Evolutionary conservation across 345 rosid genomes (phyloP).

Genomic region (Aurinia saxatilis): DNA sequence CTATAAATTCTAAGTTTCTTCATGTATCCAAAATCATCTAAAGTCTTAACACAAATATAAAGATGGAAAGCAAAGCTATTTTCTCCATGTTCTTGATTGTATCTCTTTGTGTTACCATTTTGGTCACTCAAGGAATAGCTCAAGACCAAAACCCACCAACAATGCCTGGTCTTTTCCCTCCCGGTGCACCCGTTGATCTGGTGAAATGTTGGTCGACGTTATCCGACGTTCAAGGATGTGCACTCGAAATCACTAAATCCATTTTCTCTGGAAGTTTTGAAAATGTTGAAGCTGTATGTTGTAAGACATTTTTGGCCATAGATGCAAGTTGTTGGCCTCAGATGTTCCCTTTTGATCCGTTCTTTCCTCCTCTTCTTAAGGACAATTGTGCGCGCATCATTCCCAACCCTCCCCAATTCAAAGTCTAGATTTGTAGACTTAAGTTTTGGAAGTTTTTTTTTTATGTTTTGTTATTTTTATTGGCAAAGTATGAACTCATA

Average conservation of each 20-base stretch:
- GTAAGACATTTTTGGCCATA: neutral
- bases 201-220: conserved; percentile 5
- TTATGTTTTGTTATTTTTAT: too few species aligned
- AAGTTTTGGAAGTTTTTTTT: too few species aligned
- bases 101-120: neutral
- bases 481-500: too few species aligned
- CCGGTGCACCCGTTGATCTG: neutral
- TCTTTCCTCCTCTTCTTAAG: neutral
- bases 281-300: neutral
- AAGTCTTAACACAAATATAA: too few species aligned
- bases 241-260: neutral
- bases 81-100: neutral
- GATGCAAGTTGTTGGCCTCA: conserved; percentile 5
- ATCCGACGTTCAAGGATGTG: neutral
- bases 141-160: neutral
- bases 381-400: neutral
- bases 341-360: conserved; percentile 1
- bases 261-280: too few species aligned
- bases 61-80: neutral
- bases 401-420: neutral
- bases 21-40: neutral
- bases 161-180: neutral
- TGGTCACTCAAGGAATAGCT: neutral
- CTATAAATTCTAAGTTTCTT: neutral
- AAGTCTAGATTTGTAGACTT: neutral